Evolutionary conservation across 2,329 filamentous ascomycete species (phyloP).

Genomic region (Nemania sp.): DNA sequence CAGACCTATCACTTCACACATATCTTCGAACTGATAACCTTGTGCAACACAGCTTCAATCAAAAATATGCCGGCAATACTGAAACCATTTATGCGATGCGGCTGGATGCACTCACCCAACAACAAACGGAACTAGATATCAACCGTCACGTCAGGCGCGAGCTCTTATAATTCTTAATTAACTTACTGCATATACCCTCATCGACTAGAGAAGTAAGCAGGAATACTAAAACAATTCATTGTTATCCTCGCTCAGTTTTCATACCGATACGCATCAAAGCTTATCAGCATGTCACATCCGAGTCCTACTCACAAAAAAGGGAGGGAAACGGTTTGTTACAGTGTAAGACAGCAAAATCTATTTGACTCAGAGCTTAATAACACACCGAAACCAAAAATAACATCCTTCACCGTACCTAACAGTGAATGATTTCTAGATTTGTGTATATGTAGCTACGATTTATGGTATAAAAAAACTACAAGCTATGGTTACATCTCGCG

Average conservation of each 20-base stretch:
- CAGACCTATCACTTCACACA: conserved; percentile 9
- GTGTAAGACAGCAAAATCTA: not conserved
- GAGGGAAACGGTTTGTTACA: not conserved
- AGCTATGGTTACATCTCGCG: conserved; percentile 8
- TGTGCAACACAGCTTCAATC: conserved; percentile 20
- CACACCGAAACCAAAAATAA: not conserved
- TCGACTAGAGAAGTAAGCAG: not conserved
- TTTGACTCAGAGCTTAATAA: not conserved
- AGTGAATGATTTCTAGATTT: not conserved
- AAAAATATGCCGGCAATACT: conserved; percentile 14
- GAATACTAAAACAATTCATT: conserved; percentile 7
- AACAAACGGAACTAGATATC: not conserved
- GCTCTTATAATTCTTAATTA: too few relatives aligned
- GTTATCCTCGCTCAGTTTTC: conserved; percentile 9
- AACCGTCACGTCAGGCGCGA: not conserved
- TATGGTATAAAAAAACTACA: not conserved
- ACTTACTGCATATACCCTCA: not conserved
- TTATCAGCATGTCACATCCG: conserved; percentile 5
- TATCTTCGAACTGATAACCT: not conserved
- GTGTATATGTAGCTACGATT: too few relatives aligned
- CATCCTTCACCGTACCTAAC: not conserved
- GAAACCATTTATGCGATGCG: conserved; percentile 11
- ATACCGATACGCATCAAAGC: not conserved
- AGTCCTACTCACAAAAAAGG: not conserved
- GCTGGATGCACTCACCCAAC: not conserved